Base-by-base conservation (phyloP, 371 early-diverging fungal genomes). In the Haplosporangium sp. region DNA sequence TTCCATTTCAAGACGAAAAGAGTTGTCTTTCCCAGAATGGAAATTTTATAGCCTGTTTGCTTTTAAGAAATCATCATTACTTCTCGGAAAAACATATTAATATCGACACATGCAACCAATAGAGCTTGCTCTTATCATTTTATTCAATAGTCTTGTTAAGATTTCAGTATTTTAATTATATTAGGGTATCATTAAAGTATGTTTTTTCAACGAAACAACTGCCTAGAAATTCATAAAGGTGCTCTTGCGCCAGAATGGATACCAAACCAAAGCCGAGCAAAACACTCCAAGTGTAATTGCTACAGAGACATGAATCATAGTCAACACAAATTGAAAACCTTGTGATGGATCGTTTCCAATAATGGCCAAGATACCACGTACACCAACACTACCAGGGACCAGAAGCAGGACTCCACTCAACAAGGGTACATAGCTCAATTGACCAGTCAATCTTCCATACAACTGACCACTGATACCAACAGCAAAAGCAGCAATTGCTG, bases 281-380 rank as follows among this genome's bases (percentile, higher is more conserved):
- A 91, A 91, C 34, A 91, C 78, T 0, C 91, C 91, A 53, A 91
- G 84, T 0, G 89, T 88, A 52, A 91, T 89, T 34, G 88, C 87
- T 27, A 82, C 78, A 1, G 86, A 65, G 9, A 81, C 74, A 63
- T 86, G 77, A 55, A 88, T 86, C 87, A 87, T 86, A n/a, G 84
- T 79, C 62, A 88, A 61, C 20, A 87, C 87, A 77, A 88, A 87
- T 0, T 66, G 69, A 19, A 85, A 84, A 15, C 87, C 87, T 69
- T 87, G 84, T 13, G 83, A 76, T 4, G 84, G 82, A 52, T 86
- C 85, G 38, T 82, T 85, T 13, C 72, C 74, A 42, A 84, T 69
- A 59, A 81, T 71, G 4, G 63, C 61, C 58, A 70, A 63, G 53
- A 34, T 74, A 45, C 86, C 86, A 44, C 67, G 79, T 65, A 84